A percentile compares a stretch with the other conserved stretches of the same genome.
These are phyloP conservation scores for Aspergillaceae sp. DNA, from an alignment of 2,329 filamentous ascomycete genomes.

Conservation along the genomic window DNA sequence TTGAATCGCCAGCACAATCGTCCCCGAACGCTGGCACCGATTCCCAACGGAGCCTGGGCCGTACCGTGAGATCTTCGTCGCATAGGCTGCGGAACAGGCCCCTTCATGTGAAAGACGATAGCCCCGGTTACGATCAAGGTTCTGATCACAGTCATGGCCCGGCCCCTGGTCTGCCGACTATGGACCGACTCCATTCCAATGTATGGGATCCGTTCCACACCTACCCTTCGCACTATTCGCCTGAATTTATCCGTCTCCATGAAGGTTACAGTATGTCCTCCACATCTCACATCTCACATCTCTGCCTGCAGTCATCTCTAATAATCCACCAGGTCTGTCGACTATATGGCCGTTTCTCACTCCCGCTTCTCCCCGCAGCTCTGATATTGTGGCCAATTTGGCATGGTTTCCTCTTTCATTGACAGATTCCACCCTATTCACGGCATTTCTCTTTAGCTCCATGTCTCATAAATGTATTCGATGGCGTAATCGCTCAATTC, in stretches of 20 bases:
- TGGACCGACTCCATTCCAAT: slow-evolving; percentile 14
- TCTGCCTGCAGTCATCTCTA: too few relatives aligned
- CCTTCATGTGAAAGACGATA: too few relatives aligned
- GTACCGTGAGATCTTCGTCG: background rate
- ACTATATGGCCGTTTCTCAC: slow-evolving; percentile 23
- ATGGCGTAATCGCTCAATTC: slow-evolving; percentile 18
- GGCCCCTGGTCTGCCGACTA: background rate
- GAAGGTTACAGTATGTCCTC: slow-evolving; percentile 20
- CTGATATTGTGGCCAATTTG: slow-evolving; percentile 5
- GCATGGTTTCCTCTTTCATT: slow-evolving; percentile 25
- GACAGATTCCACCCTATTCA: slow-evolving; percentile 21
- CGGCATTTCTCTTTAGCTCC: slow-evolving; percentile 24
- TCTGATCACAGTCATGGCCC: too few relatives aligned
- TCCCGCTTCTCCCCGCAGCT: slow-evolving; percentile 6
- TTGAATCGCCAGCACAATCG: background rate
- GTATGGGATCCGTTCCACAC: slow-evolving; percentile 21
- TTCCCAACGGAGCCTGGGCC: background rate
- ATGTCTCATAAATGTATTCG: slow-evolving; percentile 26
- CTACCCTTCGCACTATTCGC: slow-evolving; percentile 14
- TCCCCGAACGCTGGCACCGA: background rate
- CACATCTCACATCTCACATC: background rate
- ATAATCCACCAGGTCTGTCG: slow-evolving; percentile 9
- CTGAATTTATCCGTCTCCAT: slow-evolving; percentile 15
- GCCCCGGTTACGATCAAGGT: too few relatives aligned
- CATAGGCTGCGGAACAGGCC: background rate